Percentiles rank a stretch among this genome's conserved stretches.
Conservation (phyloP, 2,329 filamentous ascomycete species). For the Microdochium nivale region DNA sequence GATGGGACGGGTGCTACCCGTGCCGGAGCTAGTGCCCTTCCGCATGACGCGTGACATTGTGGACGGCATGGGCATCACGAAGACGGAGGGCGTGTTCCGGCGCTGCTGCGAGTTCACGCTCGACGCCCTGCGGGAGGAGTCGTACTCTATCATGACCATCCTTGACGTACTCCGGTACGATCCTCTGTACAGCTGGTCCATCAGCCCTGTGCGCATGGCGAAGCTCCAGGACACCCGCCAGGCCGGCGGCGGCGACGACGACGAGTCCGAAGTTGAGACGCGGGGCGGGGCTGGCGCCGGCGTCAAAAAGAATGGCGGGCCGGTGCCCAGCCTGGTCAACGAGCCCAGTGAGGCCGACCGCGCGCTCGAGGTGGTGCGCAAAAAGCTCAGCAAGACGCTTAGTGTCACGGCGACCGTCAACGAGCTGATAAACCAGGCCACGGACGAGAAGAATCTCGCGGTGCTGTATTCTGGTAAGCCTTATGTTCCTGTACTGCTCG, state of each 20-base stretch:
- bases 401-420: constrained; percentile 95
- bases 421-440: constrained; percentile 91
- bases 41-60: constrained; percentile 88
- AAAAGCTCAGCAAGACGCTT: constrained; percentile 89
- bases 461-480: constrained; percentile 72
- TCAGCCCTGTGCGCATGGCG: constrained; percentile 60
- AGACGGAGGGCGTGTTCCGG: constrained; percentile 91
- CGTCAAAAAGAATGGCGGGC: constrained; percentile 27
- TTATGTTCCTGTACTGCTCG: not conserved
- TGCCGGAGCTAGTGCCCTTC: constrained; percentile 95
- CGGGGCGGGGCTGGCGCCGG: not conserved
- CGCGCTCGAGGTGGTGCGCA: constrained; percentile 85
- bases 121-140: constrained; percentile 88
- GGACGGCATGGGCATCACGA: constrained; percentile 93
- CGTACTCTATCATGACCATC: constrained; percentile 96
- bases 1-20: constrained; percentile 85
- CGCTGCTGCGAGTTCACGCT: constrained; percentile 98
- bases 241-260: constrained; percentile 28
- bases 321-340: constrained; percentile 32
- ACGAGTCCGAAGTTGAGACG: constrained; percentile 26
- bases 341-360: constrained; percentile 73
- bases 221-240: constrained; percentile 56
- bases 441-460: constrained; percentile 85
- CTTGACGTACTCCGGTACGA: constrained; percentile 97
- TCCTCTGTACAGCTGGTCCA: constrained; percentile 91